phyloP scores from a whole-genome alignment of 2,329 filamentous ascomycete species.

The Botrytis fragariae region DNA sequence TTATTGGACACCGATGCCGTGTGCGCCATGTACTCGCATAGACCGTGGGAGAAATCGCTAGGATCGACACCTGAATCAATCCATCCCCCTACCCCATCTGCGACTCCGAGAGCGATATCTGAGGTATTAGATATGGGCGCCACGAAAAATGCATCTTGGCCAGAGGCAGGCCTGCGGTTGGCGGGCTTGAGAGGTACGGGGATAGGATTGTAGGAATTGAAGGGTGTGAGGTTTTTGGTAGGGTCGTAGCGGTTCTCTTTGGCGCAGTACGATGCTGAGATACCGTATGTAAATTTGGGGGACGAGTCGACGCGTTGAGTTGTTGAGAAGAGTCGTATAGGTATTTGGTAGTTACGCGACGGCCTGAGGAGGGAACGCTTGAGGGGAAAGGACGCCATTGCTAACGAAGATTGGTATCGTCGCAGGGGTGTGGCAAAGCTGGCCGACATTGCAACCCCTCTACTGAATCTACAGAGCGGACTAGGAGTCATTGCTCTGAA shows the following conservation, averaged over 20 bases:
- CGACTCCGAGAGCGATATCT: slow-evolving; percentile 79
- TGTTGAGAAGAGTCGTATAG: slow-evolving; percentile 27
- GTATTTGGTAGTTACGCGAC: slow-evolving; percentile 3
- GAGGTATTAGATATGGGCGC: slow-evolving; percentile 64
- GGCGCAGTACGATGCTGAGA: slow-evolving; percentile 72
- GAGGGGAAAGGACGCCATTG: not conserved
- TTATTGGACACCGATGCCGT: slow-evolving; percentile 50
- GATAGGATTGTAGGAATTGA: slow-evolving; percentile 61
- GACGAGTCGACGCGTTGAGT: slow-evolving; percentile 25
- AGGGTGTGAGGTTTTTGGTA: slow-evolving; percentile 68
- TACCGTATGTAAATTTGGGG: slow-evolving; percentile 58
- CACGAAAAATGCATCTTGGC: slow-evolving; percentile 96
- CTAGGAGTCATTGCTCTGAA: slow-evolving; percentile 24
- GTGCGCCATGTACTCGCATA: slow-evolving; percentile 90
- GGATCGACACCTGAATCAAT: slow-evolving; percentile 89
- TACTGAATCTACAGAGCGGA: slow-evolving; percentile 3
- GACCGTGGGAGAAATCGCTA: slow-evolving; percentile 88
- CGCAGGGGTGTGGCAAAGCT: slow-evolving; percentile 1
- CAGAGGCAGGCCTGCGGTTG: slow-evolving; percentile 68
- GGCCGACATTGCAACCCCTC: slow-evolving; percentile 1
- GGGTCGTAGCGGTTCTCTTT: slow-evolving; percentile 69
- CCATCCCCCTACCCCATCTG: slow-evolving; percentile 96
- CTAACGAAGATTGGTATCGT: slow-evolving; percentile 13
- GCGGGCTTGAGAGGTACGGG: slow-evolving; percentile 53
- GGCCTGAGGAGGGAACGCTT: not conserved